Base-by-base conservation (phyloP, 352 stramenopile species). In the Globisporangium carolinianum region DNA sequence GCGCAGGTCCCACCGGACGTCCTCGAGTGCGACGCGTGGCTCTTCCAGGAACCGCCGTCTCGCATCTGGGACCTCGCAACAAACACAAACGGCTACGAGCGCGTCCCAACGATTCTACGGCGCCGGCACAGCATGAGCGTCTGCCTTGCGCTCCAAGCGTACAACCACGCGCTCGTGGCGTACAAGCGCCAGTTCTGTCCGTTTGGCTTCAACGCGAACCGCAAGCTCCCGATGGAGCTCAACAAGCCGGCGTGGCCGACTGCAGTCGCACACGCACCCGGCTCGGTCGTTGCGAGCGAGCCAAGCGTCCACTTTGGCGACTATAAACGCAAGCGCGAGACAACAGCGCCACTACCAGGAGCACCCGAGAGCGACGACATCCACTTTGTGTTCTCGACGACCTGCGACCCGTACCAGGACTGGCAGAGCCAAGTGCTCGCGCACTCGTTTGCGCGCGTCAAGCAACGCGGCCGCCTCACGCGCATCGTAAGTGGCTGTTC, bases 321-420 rank as follows among this genome's bases (percentile, higher is more conserved):
- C 24, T 32, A 32, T 32, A 32, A 32, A 32, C 24, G 24, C 24
- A 32, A 32, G 24, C 24, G 24, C 24, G 24, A 32, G 18, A 15
- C 57, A 14, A 53, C 62, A 39, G 42, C 11, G 3, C 37, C 50
- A 10, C 62, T 48, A 32, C 59, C 73, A 32, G 76, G 68, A 0
- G 62, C 83, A 53, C 50, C 64, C 45, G 64, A 63, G 24, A 86
- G 77, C 54, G 70, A 92, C 12, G 72, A 88, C 12, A 46, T 91
- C 15, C 79, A 94, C 53, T 91, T 92, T 51, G 84, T 92, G 1
- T 91, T 89, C 57, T 75, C 71, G 4, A 87, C 79, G 11, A 78
- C 75, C 0, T 94, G 84, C 50, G 68, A 79, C 18, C 57, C 72
- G 0, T 66, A 77, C 32, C 73, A 89, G 43, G 59, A 94, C 56